Evolutionary conservation across 2,329 filamentous ascomycete species (phyloP), one percentile per base, ranked within the genome.

Genomic region (Colletotrichum phormii): DNA sequence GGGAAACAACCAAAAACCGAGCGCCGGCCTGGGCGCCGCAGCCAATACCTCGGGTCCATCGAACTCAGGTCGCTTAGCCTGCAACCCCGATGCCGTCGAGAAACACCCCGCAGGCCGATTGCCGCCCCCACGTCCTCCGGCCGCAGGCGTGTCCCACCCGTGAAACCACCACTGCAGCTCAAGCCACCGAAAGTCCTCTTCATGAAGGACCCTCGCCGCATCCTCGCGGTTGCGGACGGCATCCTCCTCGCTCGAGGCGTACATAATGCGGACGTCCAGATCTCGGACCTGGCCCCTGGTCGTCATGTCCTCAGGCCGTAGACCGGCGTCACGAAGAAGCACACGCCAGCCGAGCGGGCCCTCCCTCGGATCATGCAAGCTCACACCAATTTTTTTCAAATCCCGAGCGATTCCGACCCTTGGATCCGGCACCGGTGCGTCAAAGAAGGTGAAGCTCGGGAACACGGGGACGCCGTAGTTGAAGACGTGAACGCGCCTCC

Each of bases 1-100:
- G 7, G 55, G 55, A 26, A 73, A 73, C 55, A 73, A 15, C 71
- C 71, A 73, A 22, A 73, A 73, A 12, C 71, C 71, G 6, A 73
- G 29, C 35, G 71, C 71, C 35, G 71, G 71, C 8, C 49, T 54
- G 18, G 66, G 66, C 51, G 67, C 71, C 66, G 49, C 61, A 22
- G 66, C 60, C 11, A 73, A 60, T 22, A 65, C 22, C 29, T 58
- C 46, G 4, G 71, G 66, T 1, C 71, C 61, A 26, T 73, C 71
- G 1, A 73, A 54, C 1, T 33, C 9, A 0, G 71, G 71, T 4
- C 55, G 5, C 1, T 26, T 42, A n/a, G 54, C 29, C 2, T 5
- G 51, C 54, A 71, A n/a, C 5, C 66, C 66, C 3, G 66, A 65
- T 22, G 54, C 26, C 3, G 66, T 61, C 7, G 53, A n/a, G 35